Evolutionary conservation across 805 yeast species (phyloP).

Genomic region (Teunomyces panamensis): DNA sequence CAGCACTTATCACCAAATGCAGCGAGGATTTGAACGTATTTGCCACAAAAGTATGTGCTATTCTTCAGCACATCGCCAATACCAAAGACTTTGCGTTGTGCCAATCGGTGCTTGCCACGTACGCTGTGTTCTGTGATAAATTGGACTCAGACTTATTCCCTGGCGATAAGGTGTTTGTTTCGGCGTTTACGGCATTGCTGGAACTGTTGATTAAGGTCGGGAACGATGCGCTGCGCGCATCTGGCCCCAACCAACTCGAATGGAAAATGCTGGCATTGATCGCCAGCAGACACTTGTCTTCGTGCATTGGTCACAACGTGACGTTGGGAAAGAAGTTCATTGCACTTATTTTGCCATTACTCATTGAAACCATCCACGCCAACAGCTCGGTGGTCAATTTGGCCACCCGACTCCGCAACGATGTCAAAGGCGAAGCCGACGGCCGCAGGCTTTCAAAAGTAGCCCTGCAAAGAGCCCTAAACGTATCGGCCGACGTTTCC

Average conservation of each 20-base stretch:
- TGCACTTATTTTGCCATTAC: constrained; percentile 33
- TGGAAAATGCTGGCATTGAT: constrained; percentile 46
- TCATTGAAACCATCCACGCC: constrained; percentile 32
- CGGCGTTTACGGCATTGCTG: constrained; percentile 35
- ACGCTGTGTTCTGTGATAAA: constrained; percentile 40
- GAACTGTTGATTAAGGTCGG: constrained; percentile 15
- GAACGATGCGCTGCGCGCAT: constrained; percentile 10
- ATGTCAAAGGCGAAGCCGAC: constrained; percentile 18
- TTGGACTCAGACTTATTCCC: constrained; percentile 62
- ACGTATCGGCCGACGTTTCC: constrained; percentile 18
- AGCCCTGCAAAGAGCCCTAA: constrained; percentile 28
- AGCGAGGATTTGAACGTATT: constrained; percentile 80
- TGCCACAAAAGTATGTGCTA: constrained; percentile 63
- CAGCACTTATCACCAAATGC: constrained; percentile 71
- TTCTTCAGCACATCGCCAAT: constrained; percentile 50
- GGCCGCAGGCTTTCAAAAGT: constrained; percentile 25
- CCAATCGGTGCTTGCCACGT: constrained; percentile 50
- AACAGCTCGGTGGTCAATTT: constrained; percentile 18
- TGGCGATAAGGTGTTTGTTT: constrained; percentile 61
- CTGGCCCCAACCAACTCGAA: constrained; percentile 34
- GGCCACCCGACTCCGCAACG: constrained; percentile 20
- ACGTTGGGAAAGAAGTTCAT: constrained; percentile 28
- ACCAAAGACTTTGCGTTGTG: constrained; percentile 62
- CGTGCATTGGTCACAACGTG: constrained; percentile 34
- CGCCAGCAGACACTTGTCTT: constrained; percentile 38